Evolutionary conservation across 2,329 filamentous ascomycete genomes (phyloP).

Genomic region (Neocucurbitaria cava): DNA sequence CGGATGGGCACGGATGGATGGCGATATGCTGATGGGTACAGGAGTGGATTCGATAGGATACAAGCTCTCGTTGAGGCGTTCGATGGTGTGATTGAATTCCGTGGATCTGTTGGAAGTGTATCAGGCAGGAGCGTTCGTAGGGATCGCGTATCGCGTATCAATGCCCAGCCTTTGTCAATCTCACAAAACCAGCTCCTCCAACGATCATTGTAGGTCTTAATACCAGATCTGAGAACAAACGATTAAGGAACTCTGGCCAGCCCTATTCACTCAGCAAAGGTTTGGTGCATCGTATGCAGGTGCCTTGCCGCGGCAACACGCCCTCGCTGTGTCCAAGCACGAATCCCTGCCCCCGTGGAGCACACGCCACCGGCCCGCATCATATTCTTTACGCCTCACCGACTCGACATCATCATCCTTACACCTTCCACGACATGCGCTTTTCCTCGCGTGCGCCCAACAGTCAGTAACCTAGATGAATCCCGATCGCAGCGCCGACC

Average conservation of each 20-base stretch:
- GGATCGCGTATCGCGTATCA: not conserved
- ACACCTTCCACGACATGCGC: slow-evolving; percentile 41
- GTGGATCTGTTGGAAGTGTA: not conserved
- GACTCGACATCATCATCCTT: slow-evolving; percentile 14
- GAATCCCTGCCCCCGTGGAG: not conserved
- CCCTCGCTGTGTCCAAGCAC: not conserved
- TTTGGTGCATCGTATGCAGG: not conserved
- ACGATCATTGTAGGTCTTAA: not conserved
- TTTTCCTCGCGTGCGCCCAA: slow-evolving; percentile 20
- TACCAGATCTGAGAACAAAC: not conserved
- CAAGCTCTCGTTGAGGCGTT: not conserved
- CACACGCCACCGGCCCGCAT: slow-evolving; percentile 9
- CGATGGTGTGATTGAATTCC: not conserved
- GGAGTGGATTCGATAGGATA: not conserved
- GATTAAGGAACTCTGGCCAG: not conserved
- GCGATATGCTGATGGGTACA: not conserved
- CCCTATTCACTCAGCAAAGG: not conserved
- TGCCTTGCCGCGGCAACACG: not conserved
- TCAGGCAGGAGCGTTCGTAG: not conserved
- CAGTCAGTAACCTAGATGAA: slow-evolving; percentile 33
- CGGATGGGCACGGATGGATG: not conserved
- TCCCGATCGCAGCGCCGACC: slow-evolving; percentile 31
- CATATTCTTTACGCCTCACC: slow-evolving; percentile 18
- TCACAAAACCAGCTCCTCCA: not conserved
- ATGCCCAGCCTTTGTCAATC: slow-evolving; percentile 1